Evolutionary conservation across 2,329 filamentous ascomycete species (phyloP), one percentile per base, ranked within the genome.

Genomic region (Karstenula rhodostoma): DNA sequence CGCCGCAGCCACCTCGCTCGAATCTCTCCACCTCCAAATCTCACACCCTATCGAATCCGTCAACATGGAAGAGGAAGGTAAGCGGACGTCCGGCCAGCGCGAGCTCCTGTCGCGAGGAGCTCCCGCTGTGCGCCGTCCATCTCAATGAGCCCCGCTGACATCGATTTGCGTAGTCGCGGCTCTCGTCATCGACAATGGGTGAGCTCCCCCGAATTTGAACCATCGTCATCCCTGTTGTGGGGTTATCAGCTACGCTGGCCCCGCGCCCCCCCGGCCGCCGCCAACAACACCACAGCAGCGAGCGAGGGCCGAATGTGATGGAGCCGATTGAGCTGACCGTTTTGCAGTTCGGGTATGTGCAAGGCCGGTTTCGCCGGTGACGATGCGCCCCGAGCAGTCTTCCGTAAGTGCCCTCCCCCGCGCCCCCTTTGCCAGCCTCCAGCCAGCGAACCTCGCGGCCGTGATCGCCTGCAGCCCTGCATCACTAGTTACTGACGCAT

Each of bases 171-270:
- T 66, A 93, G 95, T 99, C 85, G 95, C 95, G 84, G 95, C 95
- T 85, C 94, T 99, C 92, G 95, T 99, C 85, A 98, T 99, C 87
- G 95, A 99, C 94, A 99, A 99, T 98, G 95, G 95, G 95, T 99
- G 94, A 92, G 94, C 86, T 84, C 67, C 66, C 70, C 69, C 62
- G 66, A 66, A 73, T 79, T 74, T 69, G 60, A 69, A 63, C 66
- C 58, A 64, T 46, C 68, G 67, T 69, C 68, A 74, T 75, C 74
- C 70, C 70, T 73, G 75, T 74, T 71, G 77, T 77, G 75, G 73
- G 75, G 74, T 71, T 70, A 54, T 70, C 70, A 65, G 69, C 69
- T 63, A 58, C 61, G 63, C 59, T 68, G 62, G 66, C 61, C 65
- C 69, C 63, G 64, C 68, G 63, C 62, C 66, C 62, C 66, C 62